phyloP scores from a whole-genome alignment of 805 yeast species.

The Saccharomycopsis olivae region DNA sequence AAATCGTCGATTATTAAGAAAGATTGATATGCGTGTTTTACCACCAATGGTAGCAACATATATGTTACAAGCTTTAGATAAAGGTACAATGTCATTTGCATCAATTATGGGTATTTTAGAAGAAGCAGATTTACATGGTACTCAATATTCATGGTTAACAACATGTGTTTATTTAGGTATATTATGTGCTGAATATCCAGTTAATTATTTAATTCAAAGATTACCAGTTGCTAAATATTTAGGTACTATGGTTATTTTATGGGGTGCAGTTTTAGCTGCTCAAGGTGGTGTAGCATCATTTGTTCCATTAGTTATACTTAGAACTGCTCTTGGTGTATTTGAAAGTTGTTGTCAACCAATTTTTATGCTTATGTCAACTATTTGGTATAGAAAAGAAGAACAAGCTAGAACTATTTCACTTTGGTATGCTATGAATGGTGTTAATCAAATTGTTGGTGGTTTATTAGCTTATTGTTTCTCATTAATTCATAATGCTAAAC shows the following conservation, averaged over 20 bases:
- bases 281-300: slow-evolving; percentile 36
- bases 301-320: slow-evolving; percentile 34
- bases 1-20: slow-evolving; percentile 2
- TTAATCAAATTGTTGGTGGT: slow-evolving; percentile 25
- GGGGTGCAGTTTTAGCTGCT: slow-evolving; percentile 38
- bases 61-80: slow-evolving; percentile 28
- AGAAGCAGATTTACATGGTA: slow-evolving; percentile 30
- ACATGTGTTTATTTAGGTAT: slow-evolving; percentile 13
- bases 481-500: slow-evolving; percentile 20
- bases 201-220: slow-evolving; percentile 32
- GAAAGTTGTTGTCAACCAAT: slow-evolving; percentile 10
- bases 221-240: slow-evolving; percentile 32
- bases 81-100: slow-evolving; percentile 39
- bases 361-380: slow-evolving; percentile 11
- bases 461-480: slow-evolving; percentile 26
- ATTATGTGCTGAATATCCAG: slow-evolving; percentile 13
- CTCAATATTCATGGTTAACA: slow-evolving; percentile 12
- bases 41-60: slow-evolving; percentile 13
- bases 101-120: slow-evolving; percentile 37
- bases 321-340: slow-evolving; percentile 38
- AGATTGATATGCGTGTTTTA: slow-evolving; percentile 8
- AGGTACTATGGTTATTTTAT: slow-evolving; percentile 27
- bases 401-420: slow-evolving; percentile 24
- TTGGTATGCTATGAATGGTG: slow-evolving; percentile 25
- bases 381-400: slow-evolving; percentile 27